Percentiles rank a stretch among this genome's conserved stretches.
phyloP scores from a whole-genome alignment of 345 rosid species.

The Reutealis trisperma region DNA sequence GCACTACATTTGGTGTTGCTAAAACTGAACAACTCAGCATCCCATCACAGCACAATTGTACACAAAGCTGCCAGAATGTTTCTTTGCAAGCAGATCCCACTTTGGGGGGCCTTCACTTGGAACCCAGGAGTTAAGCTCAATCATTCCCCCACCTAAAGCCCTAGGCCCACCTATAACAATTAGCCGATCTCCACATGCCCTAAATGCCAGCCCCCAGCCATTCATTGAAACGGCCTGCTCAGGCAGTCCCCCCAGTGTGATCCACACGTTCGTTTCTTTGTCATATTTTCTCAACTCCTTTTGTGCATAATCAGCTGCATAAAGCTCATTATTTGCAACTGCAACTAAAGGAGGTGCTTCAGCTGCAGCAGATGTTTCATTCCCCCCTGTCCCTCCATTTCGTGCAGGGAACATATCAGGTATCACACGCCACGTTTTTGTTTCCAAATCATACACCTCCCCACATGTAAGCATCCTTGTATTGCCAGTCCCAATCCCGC shows the following conservation, averaged over 20 bases:
- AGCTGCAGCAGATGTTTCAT: conserved; percentile 31
- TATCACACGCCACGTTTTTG: conserved; percentile 57
- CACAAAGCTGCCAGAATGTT: conserved; percentile 25
- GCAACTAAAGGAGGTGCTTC: conserved; percentile 85
- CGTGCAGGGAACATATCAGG: conserved; percentile 61
- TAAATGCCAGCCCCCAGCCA: conserved; percentile 91
- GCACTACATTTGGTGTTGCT: conserved; percentile 19
- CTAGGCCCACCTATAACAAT: conserved; percentile 67
- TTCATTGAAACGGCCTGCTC: conserved; percentile 52
- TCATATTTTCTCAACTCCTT: conserved; percentile 59
- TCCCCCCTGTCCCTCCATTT: conserved; percentile 21
- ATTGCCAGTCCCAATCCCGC: conserved; percentile 60
- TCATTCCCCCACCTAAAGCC: conserved; percentile 42
- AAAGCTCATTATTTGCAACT: conserved; percentile 68
- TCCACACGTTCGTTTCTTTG: conserved; percentile 54
- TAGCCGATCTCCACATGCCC: conserved; percentile 67
- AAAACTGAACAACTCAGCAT: conserved; percentile 22
- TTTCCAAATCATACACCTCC: conserved; percentile 68
- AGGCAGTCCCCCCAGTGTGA: conserved; percentile 56
- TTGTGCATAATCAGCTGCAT: conserved; percentile 64
- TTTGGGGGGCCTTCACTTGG: conserved; percentile 22
- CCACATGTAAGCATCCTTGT: conserved; percentile 45
- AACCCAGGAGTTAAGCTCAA: conserved; percentile 78
- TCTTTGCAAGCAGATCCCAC: conserved; percentile 31
- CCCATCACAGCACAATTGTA: conserved; percentile 41